Conservation (phyloP, 495 filamentous ascomycete genomes). For the Penicillium mononematosum region DNA sequence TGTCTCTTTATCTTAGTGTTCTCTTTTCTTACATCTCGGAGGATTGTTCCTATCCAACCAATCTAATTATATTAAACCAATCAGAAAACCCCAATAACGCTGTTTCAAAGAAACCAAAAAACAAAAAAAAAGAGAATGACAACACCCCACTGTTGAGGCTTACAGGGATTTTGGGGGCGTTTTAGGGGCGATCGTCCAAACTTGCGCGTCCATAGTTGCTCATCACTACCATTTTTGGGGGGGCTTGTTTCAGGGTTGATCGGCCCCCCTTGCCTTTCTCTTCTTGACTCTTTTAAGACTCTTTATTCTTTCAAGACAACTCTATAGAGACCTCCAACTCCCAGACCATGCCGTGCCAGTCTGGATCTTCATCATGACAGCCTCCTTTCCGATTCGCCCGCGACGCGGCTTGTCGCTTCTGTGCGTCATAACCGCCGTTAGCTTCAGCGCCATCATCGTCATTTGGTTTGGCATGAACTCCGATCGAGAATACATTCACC, state of each 20-base stretch:
- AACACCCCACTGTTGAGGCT: constrained; percentile 7
- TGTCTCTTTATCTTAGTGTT: not conserved
- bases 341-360: constrained; percentile 18
- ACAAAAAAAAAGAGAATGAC: not conserved
- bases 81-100: not conserved
- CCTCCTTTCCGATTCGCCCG: constrained; percentile 28
- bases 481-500: constrained; percentile 39
- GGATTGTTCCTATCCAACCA: not conserved
- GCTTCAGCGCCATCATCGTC: constrained; percentile 19
- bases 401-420: constrained; percentile 29
- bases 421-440: constrained; percentile 22
- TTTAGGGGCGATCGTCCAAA: not conserved
- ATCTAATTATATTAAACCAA: not conserved
- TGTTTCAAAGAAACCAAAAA: not conserved
- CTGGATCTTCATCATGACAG: constrained; percentile 23
- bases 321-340: not conserved
- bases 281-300: not conserved
- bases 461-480: constrained; percentile 46
- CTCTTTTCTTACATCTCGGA: not conserved
- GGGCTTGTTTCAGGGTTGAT: not conserved
- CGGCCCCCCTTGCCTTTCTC: not conserved
- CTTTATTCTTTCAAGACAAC: not conserved
- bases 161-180: not conserved
- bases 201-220: not conserved
- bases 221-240: constrained; percentile 1